These are phyloP conservation scores for Suillus luteus DNA, from an alignment of 768 basidiomycete genomes.

Conservation along the genomic window DNA sequence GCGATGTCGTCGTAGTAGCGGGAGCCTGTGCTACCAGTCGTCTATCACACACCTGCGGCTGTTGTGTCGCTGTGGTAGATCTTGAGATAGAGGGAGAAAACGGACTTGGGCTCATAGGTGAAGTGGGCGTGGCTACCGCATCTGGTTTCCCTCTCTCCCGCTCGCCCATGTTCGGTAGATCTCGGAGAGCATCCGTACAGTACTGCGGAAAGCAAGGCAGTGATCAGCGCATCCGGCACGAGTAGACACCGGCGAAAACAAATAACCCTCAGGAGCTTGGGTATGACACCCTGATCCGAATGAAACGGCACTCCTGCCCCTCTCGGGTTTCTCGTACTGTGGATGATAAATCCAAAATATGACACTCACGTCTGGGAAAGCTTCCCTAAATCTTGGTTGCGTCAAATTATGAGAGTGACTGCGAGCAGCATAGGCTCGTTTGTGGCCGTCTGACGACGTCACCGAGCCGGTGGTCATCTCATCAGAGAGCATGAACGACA, in stretches of 20 bases:
- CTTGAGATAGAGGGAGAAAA: slow-evolving; percentile 17
- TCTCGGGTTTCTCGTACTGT: slow-evolving; percentile 21
- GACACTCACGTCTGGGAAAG: slow-evolving; percentile 81
- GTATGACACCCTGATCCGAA: slow-evolving; percentile 10
- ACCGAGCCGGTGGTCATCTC: slow-evolving; percentile 97
- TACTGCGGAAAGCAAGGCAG: slow-evolving; percentile 50
- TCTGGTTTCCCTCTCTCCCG: slow-evolving; percentile 61
- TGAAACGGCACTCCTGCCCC: slow-evolving; percentile 25
- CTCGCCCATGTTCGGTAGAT: slow-evolving; percentile 94
- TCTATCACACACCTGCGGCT: slow-evolving; percentile 23
- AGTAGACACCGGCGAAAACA: slow-evolving; percentile 17
- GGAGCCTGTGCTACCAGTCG: slow-evolving; percentile 22
- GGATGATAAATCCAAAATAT: slow-evolving; percentile 11
- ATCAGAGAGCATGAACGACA: slow-evolving; percentile 94
- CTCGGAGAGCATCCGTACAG: slow-evolving; percentile 60
- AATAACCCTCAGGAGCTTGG: slow-evolving; percentile 22
- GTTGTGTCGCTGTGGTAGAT: slow-evolving; percentile 25
- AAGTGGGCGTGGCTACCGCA: slow-evolving; percentile 28
- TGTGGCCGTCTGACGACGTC: slow-evolving; percentile 77
- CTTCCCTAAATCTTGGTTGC: slow-evolving; percentile 81
- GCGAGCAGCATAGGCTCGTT: slow-evolving; percentile 69
- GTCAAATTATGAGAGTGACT: slow-evolving; percentile 87
- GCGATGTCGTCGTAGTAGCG: slow-evolving; percentile 20
- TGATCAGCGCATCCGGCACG: slow-evolving; percentile 24
- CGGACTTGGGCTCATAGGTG: slow-evolving; percentile 21